Percentiles rank a stretch among this genome's conserved stretches.
These are phyloP conservation scores for Skeletonema grethae DNA, from an alignment of 108 stramenopile genomes.

Conservation along the genomic window DNA sequence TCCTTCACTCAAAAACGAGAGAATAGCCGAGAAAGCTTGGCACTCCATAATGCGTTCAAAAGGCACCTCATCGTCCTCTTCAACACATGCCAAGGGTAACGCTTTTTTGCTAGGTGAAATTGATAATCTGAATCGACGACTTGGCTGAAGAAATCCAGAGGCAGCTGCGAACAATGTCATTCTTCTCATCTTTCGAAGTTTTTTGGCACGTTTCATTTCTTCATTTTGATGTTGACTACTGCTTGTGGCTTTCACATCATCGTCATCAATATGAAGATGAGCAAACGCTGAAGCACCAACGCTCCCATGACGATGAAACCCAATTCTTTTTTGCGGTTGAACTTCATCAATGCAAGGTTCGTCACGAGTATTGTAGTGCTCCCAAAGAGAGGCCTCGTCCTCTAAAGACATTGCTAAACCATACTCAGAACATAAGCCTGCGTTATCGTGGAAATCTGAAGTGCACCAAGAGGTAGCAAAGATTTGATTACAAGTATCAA, in stretches of 20 bases:
- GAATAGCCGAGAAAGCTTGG: conserved; percentile 37
- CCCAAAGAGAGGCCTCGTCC: conserved; percentile 25
- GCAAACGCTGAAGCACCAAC: conserved; percentile 41
- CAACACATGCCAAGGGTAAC: not conserved
- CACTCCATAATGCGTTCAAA: conserved; percentile 14
- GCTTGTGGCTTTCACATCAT: not conserved
- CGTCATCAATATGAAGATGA: conserved; percentile 44
- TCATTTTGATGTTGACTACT: not conserved
- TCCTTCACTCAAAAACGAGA: conserved; percentile 65
- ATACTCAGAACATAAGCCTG: conserved; percentile 27
- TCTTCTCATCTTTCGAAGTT: conserved; percentile 42
- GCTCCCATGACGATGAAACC: conserved; percentile 30
- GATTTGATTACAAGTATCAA: conserved; percentile 39
- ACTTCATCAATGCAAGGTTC: conserved; percentile 3
- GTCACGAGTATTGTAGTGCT: conserved; percentile 11
- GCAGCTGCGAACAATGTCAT: conserved; percentile 44
- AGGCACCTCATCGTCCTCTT: not conserved
- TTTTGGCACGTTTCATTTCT: conserved; percentile 22
- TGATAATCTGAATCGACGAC: conserved; percentile 21
- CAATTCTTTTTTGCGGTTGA: conserved; percentile 1
- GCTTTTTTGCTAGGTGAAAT: conserved; percentile 28
- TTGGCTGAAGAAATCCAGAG: conserved; percentile 26
- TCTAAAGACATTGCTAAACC: conserved; percentile 17
- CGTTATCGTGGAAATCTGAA: conserved; percentile 34
- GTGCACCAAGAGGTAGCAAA: conserved; percentile 53